Base-by-base conservation (phyloP, 1,139 yeast genomes). In the Yamadazyma triangularis region DNA sequence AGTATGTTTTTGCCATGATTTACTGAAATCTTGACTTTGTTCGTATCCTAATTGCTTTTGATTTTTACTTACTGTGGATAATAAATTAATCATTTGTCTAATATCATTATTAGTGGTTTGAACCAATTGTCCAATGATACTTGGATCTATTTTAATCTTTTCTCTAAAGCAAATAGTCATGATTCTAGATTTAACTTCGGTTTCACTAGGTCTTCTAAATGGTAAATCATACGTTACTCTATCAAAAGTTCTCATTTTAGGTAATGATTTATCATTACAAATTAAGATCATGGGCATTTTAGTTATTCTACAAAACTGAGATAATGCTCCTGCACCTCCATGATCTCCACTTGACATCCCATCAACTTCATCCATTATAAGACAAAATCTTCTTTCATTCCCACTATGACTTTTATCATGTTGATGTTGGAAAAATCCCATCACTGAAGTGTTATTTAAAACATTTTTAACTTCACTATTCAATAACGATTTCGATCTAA, bases 331-430 rank as follows among this genome's bases (percentile, higher is more conserved):
- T 13, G 93, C 96, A 42, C 99, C 99, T 40, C 98, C 99, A 48
- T 93, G 81, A 56, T 93, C 99, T 42, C 99, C 99, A 48, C 94
- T 88, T 26, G 96, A 86, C 98, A 93, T 91, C 44, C 99, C 99
- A 56, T 93, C 99, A 20, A 93, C 98, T 60, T 93, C 99, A 59
- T 93, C 99, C 97, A 93, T 88, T 41, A 93, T 83, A 30, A 91
- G 70, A 31, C 89, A 88, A 45, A 89, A 78, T 35, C 54, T 63
- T 26, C 52, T 50, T 34, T 75, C 77, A 37, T 73, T 70, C 30
- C 39, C 40, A 4, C 22, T 14, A n/a, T n/a, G n/a, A 7, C 15
- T 20, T 11, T 55, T 60, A 10, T 27, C 21, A 21, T 59, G 58
- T 21, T 62, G 53, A 27, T 72, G 64, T 38, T 66, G 64, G 60